Conservation (phyloP, 176 grass and related monocot species). For the Aegilops bicornis region DNA sequence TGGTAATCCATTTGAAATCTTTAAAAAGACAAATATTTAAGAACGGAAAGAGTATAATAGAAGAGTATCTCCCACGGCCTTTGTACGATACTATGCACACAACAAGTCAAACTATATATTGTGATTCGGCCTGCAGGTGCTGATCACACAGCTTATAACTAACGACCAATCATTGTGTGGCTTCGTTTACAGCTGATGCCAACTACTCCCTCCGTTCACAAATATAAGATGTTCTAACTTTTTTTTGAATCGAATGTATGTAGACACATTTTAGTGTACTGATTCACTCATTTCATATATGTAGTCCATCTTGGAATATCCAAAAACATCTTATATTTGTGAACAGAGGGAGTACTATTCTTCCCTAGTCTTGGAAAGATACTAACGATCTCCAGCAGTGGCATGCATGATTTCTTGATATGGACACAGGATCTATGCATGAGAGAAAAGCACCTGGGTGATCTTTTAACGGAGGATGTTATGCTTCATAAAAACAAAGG, state of each 20-base stretch:
- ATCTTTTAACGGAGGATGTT: constrained; percentile 44
- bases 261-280: too few relatives aligned
- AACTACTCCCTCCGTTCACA: background rate
- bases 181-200: constrained; percentile 30
- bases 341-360: background rate
- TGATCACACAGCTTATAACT: constrained; percentile 24
- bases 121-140: constrained; percentile 25
- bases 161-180: constrained; percentile 36
- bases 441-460: constrained; percentile 45
- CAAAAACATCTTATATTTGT: too few relatives aligned
- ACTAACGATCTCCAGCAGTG: constrained; percentile 40
- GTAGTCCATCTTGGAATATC: too few relatives aligned
- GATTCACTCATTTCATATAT: too few relatives aligned
- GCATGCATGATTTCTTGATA: background rate
- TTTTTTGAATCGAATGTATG: too few relatives aligned
- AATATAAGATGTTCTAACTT: too few relatives aligned
- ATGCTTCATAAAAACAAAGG: constrained; percentile 52
- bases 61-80: background rate
- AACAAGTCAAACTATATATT: background rate
- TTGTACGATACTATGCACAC: background rate
- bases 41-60: background rate
- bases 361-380: constrained; percentile 29
- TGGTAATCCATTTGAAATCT: too few relatives aligned
- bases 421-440: background rate
- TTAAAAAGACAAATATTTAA: too few relatives aligned